A percentile compares a stretch with the other conserved stretches of the same genome.
Evolutionary conservation across 2,329 filamentous ascomycete species (phyloP).

Genomic region (Colletotrichum neosansevieriae): DNA sequence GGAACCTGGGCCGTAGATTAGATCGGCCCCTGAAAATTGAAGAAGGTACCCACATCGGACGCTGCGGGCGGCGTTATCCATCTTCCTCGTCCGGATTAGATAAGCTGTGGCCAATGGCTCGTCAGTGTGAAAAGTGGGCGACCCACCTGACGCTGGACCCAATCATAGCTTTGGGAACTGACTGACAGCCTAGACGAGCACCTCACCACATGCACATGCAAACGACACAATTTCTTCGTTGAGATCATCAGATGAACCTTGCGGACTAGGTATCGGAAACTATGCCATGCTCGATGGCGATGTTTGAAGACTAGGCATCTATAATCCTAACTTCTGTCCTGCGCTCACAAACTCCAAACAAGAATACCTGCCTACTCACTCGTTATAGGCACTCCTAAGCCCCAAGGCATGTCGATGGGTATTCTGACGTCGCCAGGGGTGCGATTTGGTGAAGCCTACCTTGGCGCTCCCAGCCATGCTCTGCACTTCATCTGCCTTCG

Average conservation of each 20-base stretch:
- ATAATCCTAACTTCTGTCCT: conserved; percentile 4
- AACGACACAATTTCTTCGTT: not conserved
- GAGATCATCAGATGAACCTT: not conserved
- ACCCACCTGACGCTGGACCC: not conserved
- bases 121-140: not conserved
- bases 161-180: not conserved
- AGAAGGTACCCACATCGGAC: conserved; percentile 16
- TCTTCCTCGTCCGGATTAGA: conserved; percentile 21
- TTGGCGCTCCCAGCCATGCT: not conserved
- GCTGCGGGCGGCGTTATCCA: conserved; percentile 11
- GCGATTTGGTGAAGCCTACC: not conserved
- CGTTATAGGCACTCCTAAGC: not conserved
- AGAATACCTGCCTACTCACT: conserved; percentile 1
- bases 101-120: conserved; percentile 6
- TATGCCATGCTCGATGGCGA: not conserved
- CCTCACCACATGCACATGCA: not conserved
- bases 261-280: not conserved
- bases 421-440: not conserved
- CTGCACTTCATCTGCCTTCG: too few species aligned
- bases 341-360: conserved; percentile 15
- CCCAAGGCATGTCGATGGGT: not conserved
- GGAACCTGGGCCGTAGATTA: conserved; percentile 6
- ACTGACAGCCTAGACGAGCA: conserved; percentile 3
- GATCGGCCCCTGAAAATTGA: conserved; percentile 24
- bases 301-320: not conserved